Conservation (phyloP, 2,329 filamentous ascomycete genomes). For the Huntiella moniliformis region DNA sequence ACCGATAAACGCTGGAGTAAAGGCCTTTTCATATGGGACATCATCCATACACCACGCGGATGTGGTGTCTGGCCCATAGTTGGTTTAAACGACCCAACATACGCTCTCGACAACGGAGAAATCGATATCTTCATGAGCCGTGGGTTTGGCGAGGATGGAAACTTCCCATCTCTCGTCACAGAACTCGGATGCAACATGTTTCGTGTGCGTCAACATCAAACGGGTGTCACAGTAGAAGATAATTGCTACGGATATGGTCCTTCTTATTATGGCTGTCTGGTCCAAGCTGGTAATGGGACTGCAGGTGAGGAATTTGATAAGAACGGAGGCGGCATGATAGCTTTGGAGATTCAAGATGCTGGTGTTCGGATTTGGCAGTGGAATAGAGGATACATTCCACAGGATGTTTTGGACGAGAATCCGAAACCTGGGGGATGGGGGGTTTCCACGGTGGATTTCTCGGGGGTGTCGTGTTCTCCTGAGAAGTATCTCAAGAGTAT, state of each 20-base stretch:
- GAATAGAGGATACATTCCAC: conserved; percentile 26
- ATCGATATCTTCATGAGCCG: conserved; percentile 44
- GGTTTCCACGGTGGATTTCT: conserved; percentile 43
- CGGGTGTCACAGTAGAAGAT: conserved; percentile 22
- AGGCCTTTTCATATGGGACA: conserved; percentile 51
- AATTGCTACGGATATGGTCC: conserved; percentile 36
- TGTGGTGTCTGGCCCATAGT: conserved; percentile 48
- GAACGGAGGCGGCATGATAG: conserved; percentile 37
- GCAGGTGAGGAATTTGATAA: conserved; percentile 35
- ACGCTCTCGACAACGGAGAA: conserved; percentile 47
- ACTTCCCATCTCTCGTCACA: conserved; percentile 42
- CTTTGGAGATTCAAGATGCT: conserved; percentile 39
- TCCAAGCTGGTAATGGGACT: conserved; percentile 23
- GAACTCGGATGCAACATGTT: conserved; percentile 29
- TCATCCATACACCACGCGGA: conserved; percentile 43
- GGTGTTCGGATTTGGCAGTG: conserved; percentile 49
- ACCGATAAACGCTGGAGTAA: conserved; percentile 39
- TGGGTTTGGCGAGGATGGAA: conserved; percentile 35
- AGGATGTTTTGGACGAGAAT: conserved; percentile 28
- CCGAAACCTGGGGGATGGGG: conserved; percentile 47
- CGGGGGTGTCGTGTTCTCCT: conserved; percentile 42
- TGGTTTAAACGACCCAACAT: conserved; percentile 41
- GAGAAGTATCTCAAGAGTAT: conserved; percentile 41
- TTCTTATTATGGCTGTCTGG: conserved; percentile 30
- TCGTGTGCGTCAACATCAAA: conserved; percentile 33